Evolutionary conservation across 1,139 yeast genomes (phyloP).

Genomic region (Hemisphaericaspora xylofermentans): DNA sequence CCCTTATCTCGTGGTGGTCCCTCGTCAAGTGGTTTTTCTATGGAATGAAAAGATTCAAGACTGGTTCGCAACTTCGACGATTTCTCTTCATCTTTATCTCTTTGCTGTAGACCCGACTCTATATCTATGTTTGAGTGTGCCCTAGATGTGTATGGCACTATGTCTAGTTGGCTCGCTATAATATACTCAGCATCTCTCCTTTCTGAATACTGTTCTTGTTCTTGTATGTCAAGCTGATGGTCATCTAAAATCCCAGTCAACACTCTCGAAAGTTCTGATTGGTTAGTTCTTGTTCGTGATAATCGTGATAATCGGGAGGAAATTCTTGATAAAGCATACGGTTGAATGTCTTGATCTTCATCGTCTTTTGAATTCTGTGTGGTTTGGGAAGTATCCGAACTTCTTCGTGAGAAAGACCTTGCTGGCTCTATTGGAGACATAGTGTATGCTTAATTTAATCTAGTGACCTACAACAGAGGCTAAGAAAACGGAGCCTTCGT

Average conservation of each 20-base stretch:
- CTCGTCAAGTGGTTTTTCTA: slow-evolving; percentile 12
- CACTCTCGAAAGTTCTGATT: slow-evolving; percentile 29
- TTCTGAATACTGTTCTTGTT: slow-evolving; percentile 17
- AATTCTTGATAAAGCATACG: slow-evolving; percentile 1
- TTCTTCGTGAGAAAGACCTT: neutral
- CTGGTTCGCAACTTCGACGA: neutral
- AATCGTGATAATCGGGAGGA: too few relatives aligned
- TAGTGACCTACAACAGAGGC: neutral
- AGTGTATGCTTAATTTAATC: too few relatives aligned
- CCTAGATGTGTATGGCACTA: slow-evolving; percentile 11
- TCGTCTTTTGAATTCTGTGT: slow-evolving; percentile 1
- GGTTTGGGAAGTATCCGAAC: slow-evolving; percentile 1
- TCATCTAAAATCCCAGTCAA: slow-evolving; percentile 36
- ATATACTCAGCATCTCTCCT: slow-evolving; percentile 23
- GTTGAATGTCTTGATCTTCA: neutral
- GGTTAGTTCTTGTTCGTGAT: slow-evolving; percentile 12
- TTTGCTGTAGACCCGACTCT: slow-evolving; percentile 4
- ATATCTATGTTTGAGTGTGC: slow-evolving; percentile 7
- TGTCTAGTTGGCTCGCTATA: slow-evolving; percentile 23
- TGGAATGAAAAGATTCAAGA: neutral
- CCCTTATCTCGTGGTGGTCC: slow-evolving; percentile 61
- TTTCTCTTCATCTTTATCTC: slow-evolving; percentile 11
- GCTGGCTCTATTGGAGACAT: neutral
- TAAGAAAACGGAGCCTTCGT: neutral
- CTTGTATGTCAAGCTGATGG: slow-evolving; percentile 21